Evolutionary conservation across 768 basidiomycete genomes (phyloP), one percentile per base, ranked within the genome.

Genomic region (Suillus spraguei): DNA sequence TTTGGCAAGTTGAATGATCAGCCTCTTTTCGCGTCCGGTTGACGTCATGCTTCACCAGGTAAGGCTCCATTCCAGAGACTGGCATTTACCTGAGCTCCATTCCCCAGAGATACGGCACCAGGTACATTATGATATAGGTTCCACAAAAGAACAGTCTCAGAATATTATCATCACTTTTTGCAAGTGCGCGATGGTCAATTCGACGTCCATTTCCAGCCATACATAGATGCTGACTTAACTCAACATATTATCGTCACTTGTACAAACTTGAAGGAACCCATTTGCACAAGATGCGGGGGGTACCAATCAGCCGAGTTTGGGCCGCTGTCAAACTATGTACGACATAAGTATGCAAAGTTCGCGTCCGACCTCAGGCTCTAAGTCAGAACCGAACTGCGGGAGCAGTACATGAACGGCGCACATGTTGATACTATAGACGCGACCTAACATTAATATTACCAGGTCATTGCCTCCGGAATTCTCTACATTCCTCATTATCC

Each of bases 401-500:
- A 49, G 14, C 14, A 49, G 49, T 28, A 28, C 24, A 17, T 28
- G 10, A 20, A 52, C 50, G 10, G 50, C 28, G 16, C 49, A 17
- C 49, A 32, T 50, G 9, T 28, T 20, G 28, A 2, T 28, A 28
- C 28, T 28, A 46, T 46, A 46, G 44, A 22, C 10, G 11, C n/a
- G 5, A 46, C 44, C 35, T 13, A 3, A 28, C 17, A 24, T 28
- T 28, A 28, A 4, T 9, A 24, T 16, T 36, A 38, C 28, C 39
- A 60, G 52, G 54, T 74, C 49, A 74, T 62, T 68, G 66, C 68
- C 70, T 72, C 66, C 83, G 79, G 73, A 85, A 90, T 10, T 81
- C 77, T 70, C 78, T 80, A 74, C 90, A 91, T 65, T 85, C 85
- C 32, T 88, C 87, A 28, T 85, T 83, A 69, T 92, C 85, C 92